Conservation (phyloP, 78 protist genomes). For the Neovahlkampfia damariscottae region DNA sequence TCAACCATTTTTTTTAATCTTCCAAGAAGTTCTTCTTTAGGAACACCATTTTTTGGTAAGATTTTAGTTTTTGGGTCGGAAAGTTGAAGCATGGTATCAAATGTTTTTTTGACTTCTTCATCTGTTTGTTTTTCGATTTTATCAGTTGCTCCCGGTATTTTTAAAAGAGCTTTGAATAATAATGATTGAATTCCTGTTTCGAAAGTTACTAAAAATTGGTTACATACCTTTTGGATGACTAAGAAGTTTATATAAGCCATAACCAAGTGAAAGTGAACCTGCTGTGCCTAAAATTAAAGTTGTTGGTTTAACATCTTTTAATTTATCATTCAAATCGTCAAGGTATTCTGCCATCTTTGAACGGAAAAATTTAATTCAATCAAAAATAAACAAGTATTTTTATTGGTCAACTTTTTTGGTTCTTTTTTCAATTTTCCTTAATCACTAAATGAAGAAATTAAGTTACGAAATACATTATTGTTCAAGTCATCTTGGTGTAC, state of each 20-base stretch:
- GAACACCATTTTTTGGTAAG: background rate
- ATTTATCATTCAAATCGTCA: background rate
- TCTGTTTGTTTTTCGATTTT: background rate
- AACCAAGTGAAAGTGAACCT: background rate
- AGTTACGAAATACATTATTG: no score
- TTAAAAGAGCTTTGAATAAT: background rate
- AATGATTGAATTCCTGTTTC: background rate
- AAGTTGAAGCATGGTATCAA: background rate
- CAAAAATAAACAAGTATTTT: no score
- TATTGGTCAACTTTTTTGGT: no score
- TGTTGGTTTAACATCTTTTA: background rate
- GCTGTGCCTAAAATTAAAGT: conserved; percentile 2
- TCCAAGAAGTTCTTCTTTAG: background rate
- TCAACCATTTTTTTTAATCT: background rate
- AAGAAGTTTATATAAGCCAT: background rate
- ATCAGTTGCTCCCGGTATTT: no score
- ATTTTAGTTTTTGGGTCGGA: background rate
- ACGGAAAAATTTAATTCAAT: no score
- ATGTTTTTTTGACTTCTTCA: background rate
- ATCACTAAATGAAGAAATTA: no score
- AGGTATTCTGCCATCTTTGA: no score
- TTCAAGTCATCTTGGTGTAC: no score
- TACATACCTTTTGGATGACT: no score
- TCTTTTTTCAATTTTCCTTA: no score
- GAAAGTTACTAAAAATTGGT: no score